A percentile compares a stretch with the other conserved stretches of the same genome.
Conservation (phyloP, 371 early-diverging fungal species). For the Synchytrium microbalum region DNA sequence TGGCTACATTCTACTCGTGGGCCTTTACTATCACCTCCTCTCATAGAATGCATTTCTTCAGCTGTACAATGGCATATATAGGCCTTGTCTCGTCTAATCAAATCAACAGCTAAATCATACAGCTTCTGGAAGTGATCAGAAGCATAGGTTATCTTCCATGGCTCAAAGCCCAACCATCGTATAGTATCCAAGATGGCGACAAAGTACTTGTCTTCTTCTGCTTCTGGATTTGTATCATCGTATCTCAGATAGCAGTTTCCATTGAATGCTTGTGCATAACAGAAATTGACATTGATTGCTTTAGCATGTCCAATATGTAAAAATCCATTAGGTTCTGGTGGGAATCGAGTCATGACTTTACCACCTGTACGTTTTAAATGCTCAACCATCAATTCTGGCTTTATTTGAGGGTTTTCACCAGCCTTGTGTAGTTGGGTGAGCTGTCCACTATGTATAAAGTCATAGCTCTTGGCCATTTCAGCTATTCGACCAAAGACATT, state of each 20-base stretch:
- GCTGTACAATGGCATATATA: constrained; percentile 97
- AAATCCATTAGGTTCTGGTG: constrained; percentile 99
- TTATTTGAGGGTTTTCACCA: constrained; percentile 96
- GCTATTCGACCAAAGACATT: constrained; percentile 18
- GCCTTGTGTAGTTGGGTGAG: constrained; percentile 90
- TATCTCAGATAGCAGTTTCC: constrained; percentile 95
- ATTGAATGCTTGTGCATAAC: constrained; percentile 88
- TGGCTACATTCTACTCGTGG: constrained; percentile 85
- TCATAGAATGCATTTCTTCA: constrained; percentile 84
- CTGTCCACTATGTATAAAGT: constrained; percentile 78
- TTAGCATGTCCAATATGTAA: constrained; percentile 99
- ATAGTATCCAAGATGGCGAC: constrained; percentile 92
- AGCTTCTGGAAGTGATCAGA: constrained; percentile 96
- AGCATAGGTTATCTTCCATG: constrained; percentile 92
- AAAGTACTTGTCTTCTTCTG: constrained; percentile 96
- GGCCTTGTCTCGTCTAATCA: constrained; percentile 89
- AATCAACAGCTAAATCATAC: constrained; percentile 83
- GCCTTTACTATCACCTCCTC: constrained; percentile 84
- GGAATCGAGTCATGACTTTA: constrained; percentile 97
- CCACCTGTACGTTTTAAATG: constrained; percentile 94
- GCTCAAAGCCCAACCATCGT: constrained; percentile 96
- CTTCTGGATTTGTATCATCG: constrained; percentile 99
- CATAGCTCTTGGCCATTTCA: constrained; percentile 37
- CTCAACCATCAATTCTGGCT: constrained; percentile 78
- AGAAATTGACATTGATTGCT: constrained; percentile 99